Evolutionary conservation across 345 rosid genomes (phyloP).

Genomic region (Microcos paniculata): DNA sequence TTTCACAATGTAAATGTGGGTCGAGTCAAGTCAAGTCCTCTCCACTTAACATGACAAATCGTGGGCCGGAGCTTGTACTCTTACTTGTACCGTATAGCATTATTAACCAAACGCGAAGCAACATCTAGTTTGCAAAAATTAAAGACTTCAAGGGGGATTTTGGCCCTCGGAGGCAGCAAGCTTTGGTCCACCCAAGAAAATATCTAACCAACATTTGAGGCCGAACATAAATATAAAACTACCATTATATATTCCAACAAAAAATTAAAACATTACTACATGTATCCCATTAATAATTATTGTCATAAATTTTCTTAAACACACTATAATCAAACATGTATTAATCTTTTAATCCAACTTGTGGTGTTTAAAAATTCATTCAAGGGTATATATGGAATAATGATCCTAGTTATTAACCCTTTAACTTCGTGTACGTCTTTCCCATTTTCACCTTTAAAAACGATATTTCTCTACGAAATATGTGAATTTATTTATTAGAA

Average conservation of each 20-base stretch:
- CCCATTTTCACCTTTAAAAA: not conserved
- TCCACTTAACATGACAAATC: too few relatives aligned
- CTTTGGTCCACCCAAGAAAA: not conserved
- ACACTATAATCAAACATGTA: too few relatives aligned
- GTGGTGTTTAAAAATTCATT: too few relatives aligned
- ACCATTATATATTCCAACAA: too few relatives aligned
- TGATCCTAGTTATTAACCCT: not conserved
- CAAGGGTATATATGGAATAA: too few relatives aligned
- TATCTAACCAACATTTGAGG: conserved; percentile 1
- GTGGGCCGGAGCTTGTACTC: not conserved
- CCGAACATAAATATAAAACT: not conserved
- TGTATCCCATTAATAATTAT: too few relatives aligned
- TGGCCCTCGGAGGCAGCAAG: not conserved
- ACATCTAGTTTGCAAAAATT: not conserved
- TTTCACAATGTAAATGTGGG: too few relatives aligned
- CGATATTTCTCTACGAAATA: not conserved
- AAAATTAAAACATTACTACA: too few relatives aligned
- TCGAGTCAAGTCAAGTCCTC: not conserved
- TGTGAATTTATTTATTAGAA: not conserved
- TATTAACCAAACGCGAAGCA: not conserved
- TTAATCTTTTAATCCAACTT: too few relatives aligned
- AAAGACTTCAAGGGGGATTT: not conserved
- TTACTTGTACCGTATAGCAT: not conserved
- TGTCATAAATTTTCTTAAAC: too few relatives aligned
- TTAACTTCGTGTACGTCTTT: not conserved